Percentiles rank a stretch among this genome's conserved stretches.
Conservation (phyloP, 495 filamentous ascomycete species). For the Neurospora sp. region DNA sequence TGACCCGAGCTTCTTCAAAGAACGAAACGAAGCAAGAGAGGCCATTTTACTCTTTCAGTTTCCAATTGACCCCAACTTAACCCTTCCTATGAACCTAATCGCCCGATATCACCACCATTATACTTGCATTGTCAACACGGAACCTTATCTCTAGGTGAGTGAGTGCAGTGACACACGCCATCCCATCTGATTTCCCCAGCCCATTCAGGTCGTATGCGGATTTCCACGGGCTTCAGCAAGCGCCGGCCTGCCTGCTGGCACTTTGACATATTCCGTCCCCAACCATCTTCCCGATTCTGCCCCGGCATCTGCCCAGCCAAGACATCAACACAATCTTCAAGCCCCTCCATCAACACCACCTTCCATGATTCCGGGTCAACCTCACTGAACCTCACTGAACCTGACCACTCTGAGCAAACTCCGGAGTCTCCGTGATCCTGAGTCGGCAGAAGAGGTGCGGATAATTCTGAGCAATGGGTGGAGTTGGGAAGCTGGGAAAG, state of each 20-base stretch:
- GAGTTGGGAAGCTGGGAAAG: neutral
- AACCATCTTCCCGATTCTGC: neutral
- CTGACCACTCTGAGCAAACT: neutral
- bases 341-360: neutral
- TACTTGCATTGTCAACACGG: neutral
- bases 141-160: conserved; percentile 1
- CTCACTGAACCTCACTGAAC: neutral
- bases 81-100: neutral
- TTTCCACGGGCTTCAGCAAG: neutral
- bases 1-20: neutral
- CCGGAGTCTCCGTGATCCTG: neutral
- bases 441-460: neutral
- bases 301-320: neutral
- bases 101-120: neutral
- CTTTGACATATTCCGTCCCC: neutral
- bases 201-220: neutral
- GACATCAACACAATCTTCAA: neutral
- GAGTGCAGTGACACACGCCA: neutral
- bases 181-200: neutral
- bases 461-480: neutral
- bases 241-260: neutral
- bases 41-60: neutral
- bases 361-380: neutral
- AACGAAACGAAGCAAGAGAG: neutral
- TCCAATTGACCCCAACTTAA: conserved; percentile 7